A percentile compares a stretch with the other conserved stretches of the same genome.
phyloP scores from a whole-genome alignment of 1,284 basidiomycete genomes.

The Ustilago sp. region DNA sequence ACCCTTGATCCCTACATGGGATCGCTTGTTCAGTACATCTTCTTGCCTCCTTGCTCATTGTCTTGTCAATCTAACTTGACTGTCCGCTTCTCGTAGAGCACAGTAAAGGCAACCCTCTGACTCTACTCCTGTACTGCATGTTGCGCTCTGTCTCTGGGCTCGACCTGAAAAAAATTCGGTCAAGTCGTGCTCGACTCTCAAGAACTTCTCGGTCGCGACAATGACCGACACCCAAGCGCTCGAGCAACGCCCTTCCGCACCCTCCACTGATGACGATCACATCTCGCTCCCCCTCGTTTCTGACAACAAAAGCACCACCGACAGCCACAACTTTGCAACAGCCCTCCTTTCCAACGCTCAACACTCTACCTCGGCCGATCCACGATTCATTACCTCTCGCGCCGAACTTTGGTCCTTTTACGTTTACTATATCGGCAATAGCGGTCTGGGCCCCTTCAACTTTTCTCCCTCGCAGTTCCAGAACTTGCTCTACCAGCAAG shows the following conservation, averaged over 20 bases:
- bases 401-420: constrained; percentile 77
- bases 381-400: constrained; percentile 22
- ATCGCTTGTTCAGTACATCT: neutral
- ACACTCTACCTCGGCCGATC: constrained; percentile 17
- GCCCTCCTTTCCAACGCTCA: constrained; percentile 25
- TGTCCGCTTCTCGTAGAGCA: neutral
- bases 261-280: constrained; percentile 5
- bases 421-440: constrained; percentile 80
- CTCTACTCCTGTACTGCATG: neutral
- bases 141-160: neutral
- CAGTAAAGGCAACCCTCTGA: neutral
- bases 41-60: neutral
- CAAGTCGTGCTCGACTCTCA: neutral
- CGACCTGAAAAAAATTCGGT: neutral
- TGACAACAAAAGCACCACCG: constrained; percentile 12
- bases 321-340: constrained; percentile 9
- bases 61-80: neutral
- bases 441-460: constrained; percentile 75
- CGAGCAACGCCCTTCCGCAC: neutral
- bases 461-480: constrained; percentile 82
- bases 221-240: neutral
- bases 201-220: neutral
- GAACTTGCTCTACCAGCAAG: constrained; percentile 74
- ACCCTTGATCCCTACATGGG: constrained; percentile 1
- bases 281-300: constrained; percentile 18